phyloP scores from a whole-genome alignment of 2,329 filamentous ascomycete species.

The Atkinsonella texensis region DNA sequence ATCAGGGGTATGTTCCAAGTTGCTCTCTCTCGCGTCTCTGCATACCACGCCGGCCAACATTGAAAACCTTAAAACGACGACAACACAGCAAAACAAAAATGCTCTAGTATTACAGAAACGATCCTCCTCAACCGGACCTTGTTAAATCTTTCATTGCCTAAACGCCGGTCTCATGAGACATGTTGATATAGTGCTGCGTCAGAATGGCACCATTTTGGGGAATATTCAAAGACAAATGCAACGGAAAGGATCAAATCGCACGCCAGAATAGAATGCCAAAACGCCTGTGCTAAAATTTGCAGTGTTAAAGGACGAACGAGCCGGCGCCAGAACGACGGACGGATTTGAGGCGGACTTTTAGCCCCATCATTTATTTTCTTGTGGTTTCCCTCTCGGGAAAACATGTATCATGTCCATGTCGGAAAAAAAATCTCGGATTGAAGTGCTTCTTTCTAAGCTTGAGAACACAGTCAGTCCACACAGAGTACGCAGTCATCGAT shows the following conservation, averaged over 20 bases:
- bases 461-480: no score
- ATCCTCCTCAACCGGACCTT: not conserved
- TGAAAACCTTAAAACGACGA: not conserved
- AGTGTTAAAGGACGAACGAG: not conserved
- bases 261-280: not conserved
- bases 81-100: not conserved
- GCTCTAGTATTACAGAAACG: constrained; percentile 3
- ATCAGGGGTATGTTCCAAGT: no score
- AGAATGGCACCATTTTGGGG: not conserved
- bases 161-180: constrained; percentile 7
- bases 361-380: not conserved
- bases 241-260: constrained; percentile 2
- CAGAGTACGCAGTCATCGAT: not conserved
- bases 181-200: not conserved
- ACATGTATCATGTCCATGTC: not conserved
- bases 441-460: not conserved
- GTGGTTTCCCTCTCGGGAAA: not conserved
- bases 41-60: not conserved
- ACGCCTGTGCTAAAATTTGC: not conserved
- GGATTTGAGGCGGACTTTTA: no score
- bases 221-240: constrained; percentile 3
- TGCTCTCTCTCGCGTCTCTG: not conserved
- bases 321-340: no score
- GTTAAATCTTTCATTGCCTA: not conserved
- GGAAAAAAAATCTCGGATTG: no score